Evolutionary conservation across 2,329 filamentous ascomycete genomes (phyloP).

Genomic region (Cephalotrichum gorgonifer): DNA sequence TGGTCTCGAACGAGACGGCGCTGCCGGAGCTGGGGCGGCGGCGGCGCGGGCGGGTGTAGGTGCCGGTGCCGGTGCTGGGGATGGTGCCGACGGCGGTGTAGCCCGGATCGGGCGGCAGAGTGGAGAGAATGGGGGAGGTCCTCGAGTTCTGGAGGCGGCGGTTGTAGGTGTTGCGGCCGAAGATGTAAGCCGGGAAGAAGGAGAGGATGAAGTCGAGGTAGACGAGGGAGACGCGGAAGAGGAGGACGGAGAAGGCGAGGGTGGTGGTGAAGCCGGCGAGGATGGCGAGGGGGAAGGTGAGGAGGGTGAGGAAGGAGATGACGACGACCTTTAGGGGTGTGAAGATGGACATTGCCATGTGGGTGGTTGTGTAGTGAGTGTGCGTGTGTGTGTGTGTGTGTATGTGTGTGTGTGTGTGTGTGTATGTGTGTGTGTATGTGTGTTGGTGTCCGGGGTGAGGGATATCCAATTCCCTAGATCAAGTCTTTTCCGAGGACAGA

Average conservation of each 20-base stretch:
- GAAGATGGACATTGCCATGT: constrained; percentile 35
- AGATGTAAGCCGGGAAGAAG: constrained; percentile 44
- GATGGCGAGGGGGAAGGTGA: constrained; percentile 53
- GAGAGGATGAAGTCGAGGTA: constrained; percentile 53
- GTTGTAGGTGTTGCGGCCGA: constrained; percentile 23
- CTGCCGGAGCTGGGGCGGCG: constrained; percentile 10
- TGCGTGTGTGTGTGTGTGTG: background rate
- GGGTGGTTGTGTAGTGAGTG: background rate
- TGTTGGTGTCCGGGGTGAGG: too few relatives aligned
- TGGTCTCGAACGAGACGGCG: constrained; percentile 4
- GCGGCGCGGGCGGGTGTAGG: constrained; percentile 9
- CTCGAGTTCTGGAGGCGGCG: constrained; percentile 14
- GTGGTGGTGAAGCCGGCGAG: constrained; percentile 54
- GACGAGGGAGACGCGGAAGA: constrained; percentile 48
- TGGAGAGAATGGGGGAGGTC: constrained; percentile 6
- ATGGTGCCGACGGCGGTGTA: constrained; percentile 4
- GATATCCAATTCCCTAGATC: too few relatives aligned
- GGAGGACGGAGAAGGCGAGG: constrained; percentile 50
- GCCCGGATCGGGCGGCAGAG: background rate
- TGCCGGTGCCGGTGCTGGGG: constrained; percentile 1
- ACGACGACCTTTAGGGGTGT: constrained; percentile 45
- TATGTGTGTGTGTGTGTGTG: too few relatives aligned
- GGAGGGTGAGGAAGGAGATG: constrained; percentile 50
- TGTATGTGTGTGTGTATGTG: too few relatives aligned
- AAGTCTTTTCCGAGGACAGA: too few relatives aligned